Evolutionary conservation across 108 stramenopile species (phyloP).

Genomic region (Chaetoceros tenuissimus): DNA sequence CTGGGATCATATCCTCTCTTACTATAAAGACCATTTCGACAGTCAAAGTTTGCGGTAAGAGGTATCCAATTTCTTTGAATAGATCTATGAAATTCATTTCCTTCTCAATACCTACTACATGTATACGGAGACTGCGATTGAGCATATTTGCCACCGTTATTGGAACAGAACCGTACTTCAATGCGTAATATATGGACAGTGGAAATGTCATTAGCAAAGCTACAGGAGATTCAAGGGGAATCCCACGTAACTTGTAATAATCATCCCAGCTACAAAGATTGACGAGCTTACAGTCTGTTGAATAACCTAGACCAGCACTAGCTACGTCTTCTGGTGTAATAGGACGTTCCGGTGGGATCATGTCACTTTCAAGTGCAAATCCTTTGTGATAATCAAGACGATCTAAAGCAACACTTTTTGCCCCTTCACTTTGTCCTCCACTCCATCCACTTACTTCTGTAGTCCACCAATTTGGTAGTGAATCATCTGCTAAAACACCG

Average conservation of each 20-base stretch:
- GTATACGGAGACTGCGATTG: conserved; percentile 54
- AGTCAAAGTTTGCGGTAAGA: conserved; percentile 34
- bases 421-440: conserved; percentile 51
- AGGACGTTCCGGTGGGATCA: conserved; percentile 45
- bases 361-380: conserved; percentile 40
- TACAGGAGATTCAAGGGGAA: conserved; percentile 55
- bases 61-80: conserved; percentile 59
- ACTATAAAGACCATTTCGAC: conserved; percentile 73
- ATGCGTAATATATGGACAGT: conserved; percentile 64
- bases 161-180: conserved; percentile 54
- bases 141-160: conserved; percentile 75
- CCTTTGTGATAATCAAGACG: conserved; percentile 53
- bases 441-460: conserved; percentile 73
- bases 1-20: conserved; percentile 75
- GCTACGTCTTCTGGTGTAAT: conserved; percentile 25
- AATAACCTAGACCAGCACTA: conserved; percentile 7
- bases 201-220: conserved; percentile 73
- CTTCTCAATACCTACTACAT: conserved; percentile 83
- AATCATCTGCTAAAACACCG: conserved; percentile 11
- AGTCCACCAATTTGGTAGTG: conserved; percentile 47
- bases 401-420: conserved; percentile 42
- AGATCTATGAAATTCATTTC: conserved; percentile 83
- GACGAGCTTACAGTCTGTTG: conserved; percentile 26
- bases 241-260: conserved; percentile 55
- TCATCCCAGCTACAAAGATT: conserved; percentile 57